Conservation (phyloP, 2,329 filamentous ascomycete genomes). For the Aschersonia sp. region DNA sequence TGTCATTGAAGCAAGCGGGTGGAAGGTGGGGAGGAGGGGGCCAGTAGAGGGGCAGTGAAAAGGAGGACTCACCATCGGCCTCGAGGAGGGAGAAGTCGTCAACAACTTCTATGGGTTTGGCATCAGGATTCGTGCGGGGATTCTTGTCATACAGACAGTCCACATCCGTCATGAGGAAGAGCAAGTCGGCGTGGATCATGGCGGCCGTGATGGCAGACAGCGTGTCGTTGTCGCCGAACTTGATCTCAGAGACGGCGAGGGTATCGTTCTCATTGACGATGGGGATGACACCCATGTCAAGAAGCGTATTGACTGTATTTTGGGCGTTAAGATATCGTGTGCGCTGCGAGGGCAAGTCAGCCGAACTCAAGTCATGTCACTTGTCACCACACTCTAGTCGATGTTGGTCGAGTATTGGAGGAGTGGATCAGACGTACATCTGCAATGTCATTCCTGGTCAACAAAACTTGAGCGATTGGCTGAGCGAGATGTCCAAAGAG, state of each 20-base stretch:
- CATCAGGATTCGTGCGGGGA: slow-evolving; percentile 70
- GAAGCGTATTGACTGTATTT: slow-evolving; percentile 79
- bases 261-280: slow-evolving; percentile 99
- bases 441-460: slow-evolving; percentile 92
- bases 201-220: slow-evolving; percentile 90
- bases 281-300: slow-evolving; percentile 91
- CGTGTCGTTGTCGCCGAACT: slow-evolving; percentile 98
- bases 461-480: slow-evolving; percentile 83
- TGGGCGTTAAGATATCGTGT: slow-evolving; percentile 94
- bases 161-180: slow-evolving; percentile 98
- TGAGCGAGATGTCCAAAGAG: slow-evolving; percentile 78
- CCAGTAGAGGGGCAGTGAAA: not conserved
- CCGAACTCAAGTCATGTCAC: not conserved
- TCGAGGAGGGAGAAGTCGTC: slow-evolving; percentile 72
- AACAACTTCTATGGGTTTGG: slow-evolving; percentile 80
- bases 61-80: slow-evolving; percentile 49
- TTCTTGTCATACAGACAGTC: slow-evolving; percentile 97
- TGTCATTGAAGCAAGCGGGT: no score
- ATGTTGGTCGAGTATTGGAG: not conserved
- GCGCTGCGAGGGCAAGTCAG: slow-evolving; percentile 31
- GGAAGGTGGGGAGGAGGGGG: no score
- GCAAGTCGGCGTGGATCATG: slow-evolving; percentile 91
- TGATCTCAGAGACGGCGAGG: slow-evolving; percentile 91
- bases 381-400: not conserved
- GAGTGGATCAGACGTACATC: slow-evolving; percentile 43